Evolutionary conservation across 495 filamentous ascomycete species (phyloP), one percentile per base, ranked within the genome.

Genomic region (Astrothelium macrocarpum): DNA sequence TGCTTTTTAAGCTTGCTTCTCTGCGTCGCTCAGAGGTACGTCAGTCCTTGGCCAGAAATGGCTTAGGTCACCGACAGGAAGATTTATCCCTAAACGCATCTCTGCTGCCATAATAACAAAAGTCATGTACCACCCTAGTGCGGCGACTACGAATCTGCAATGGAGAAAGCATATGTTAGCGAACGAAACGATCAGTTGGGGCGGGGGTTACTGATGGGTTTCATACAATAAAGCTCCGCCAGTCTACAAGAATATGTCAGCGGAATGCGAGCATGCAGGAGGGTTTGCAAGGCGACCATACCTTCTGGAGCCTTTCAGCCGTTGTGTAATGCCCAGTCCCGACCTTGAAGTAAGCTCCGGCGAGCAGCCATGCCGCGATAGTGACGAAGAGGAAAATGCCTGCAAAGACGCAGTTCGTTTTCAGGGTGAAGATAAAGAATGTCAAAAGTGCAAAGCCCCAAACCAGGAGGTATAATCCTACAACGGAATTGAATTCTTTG

Each of bases 391-490:
- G 66, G 62, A 84, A 83, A 64, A 84, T 82, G 1, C 69, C 32
- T 0, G 81, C 80, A 65, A 83, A 82, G 2, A 83, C 78, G 18
- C 70, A 67, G 67, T 84, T 83, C 59, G 81, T 81, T 71, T 79
- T 79, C 16, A 77, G 70, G 0, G 80, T 82, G 60, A 84, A 83
- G 58, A 82, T 71, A 69, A 79, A 82, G 66, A 81, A 82, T 0
- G 80, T 83, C 59, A 81, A 80, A 18, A 82, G 68, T 28, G 80
- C 80, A 58, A 82, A 84, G 0, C 81, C 81, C 81, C 80, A 83
- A 1, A 82, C 78, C 26, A 82, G 73, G 2, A 83, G 74, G 63
- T 69, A 69, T 20, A 59, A 32, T 32, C 32, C 32, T 82, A 82
- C 26, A 0, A 74, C 76, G 5, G 76, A 68, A 62, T 82, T 84